Percentiles rank a stretch among this genome's conserved stretches.
These are phyloP conservation scores for Chaetomium tenue DNA, from an alignment of 495 filamentous ascomycete species.

Conservation along the genomic window DNA sequence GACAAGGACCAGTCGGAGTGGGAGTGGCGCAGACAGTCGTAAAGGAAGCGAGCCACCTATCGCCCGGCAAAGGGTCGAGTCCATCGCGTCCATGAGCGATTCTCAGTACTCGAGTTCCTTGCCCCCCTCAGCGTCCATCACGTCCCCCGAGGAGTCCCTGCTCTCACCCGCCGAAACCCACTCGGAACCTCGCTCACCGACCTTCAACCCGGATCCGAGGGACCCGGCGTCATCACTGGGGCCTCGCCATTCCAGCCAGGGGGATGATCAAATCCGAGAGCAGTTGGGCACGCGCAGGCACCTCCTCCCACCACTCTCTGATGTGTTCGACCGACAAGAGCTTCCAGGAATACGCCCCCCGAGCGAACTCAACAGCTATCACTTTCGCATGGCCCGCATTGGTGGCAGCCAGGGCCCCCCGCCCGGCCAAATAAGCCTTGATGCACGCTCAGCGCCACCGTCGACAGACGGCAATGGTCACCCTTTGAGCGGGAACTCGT, in stretches of 20 bases:
- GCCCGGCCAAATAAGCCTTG: conserved; percentile 18
- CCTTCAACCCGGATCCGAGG: conserved; percentile 25
- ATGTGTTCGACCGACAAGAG: conserved; percentile 35
- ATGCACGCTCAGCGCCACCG: conserved; percentile 31
- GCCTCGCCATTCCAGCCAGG: conserved; percentile 25
- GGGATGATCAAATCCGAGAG: conserved; percentile 29
- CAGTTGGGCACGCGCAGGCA: conserved; percentile 26
- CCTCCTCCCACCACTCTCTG: conserved; percentile 39
- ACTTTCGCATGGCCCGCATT: conserved; percentile 17
- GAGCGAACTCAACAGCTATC: conserved; percentile 27
- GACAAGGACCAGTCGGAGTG: conserved; percentile 42
- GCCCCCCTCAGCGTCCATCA: conserved; percentile 29
- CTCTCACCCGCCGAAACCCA: conserved; percentile 33
- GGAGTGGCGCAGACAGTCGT: conserved; percentile 44
- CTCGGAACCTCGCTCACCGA: conserved; percentile 30
- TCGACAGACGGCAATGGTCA: conserved; percentile 42
- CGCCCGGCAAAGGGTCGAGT: conserved; percentile 42
- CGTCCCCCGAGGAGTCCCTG: conserved; percentile 36
- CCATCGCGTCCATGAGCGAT: conserved; percentile 36
- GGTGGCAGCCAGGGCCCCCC: conserved; percentile 25
- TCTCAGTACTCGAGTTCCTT: conserved; percentile 34
- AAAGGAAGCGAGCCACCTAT: conserved; percentile 47
- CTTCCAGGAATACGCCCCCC: conserved; percentile 17
- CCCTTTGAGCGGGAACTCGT: conserved; percentile 39
- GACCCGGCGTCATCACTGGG: conserved; percentile 17